phyloP scores from a whole-genome alignment of 176 grass and related monocot genomes.

The Oryza longistaminata region DNA sequence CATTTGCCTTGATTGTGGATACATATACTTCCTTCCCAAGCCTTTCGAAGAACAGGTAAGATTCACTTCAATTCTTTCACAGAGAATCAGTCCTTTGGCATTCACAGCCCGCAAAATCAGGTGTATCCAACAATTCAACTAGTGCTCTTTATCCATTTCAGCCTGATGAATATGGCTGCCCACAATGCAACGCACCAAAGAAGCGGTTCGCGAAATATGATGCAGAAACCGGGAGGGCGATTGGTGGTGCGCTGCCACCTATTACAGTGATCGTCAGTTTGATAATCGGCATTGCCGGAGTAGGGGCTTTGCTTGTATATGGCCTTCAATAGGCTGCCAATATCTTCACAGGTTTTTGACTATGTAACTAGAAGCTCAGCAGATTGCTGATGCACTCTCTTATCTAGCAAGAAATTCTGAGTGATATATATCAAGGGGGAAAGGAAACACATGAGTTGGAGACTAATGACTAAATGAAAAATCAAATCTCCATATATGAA shows the following conservation, averaged over 20 bases:
- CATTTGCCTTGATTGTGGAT: conserved; percentile 94
- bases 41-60: conserved; percentile 92
- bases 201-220: conserved; percentile 80
- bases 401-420: conserved; percentile 23
- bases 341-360: conserved; percentile 21
- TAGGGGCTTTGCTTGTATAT: conserved; percentile 88
- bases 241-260: conserved; percentile 66
- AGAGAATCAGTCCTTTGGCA: conserved; percentile 23
- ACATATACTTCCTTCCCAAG: conserved; percentile 87
- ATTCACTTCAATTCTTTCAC: conserved; percentile 18
- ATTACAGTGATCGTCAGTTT: conserved; percentile 73
- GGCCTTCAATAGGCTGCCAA: conserved; percentile 65
- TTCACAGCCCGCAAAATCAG: neutral
- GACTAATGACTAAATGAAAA: conserved; percentile 2
- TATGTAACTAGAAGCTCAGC: conserved; percentile 34
- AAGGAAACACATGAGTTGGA: conserved; percentile 25
- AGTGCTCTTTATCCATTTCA: conserved; percentile 42
- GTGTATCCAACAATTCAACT: conserved; percentile 22
- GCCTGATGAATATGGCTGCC: conserved; percentile 79
- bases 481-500: neutral
- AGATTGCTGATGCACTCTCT: conserved; percentile 12
- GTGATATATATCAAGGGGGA: conserved; percentile 13
- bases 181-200: conserved; percentile 97
- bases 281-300: conserved; percentile 64
- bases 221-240: conserved; percentile 59